Conservation (phyloP, 805 yeast species). For the Phaffomyces antillensis region DNA sequence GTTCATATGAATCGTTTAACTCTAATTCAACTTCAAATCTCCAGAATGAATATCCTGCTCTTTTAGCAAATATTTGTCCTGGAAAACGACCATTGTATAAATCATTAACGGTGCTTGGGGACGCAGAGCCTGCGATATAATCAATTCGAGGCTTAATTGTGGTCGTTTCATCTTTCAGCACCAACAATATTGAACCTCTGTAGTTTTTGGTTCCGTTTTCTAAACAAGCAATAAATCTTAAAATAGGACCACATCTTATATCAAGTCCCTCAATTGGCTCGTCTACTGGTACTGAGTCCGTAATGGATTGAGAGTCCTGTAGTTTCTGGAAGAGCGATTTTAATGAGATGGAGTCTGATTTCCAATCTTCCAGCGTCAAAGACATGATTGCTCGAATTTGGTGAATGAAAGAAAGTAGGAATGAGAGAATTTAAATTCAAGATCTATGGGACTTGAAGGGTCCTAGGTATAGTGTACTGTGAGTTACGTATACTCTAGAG, state of each 20-base stretch:
- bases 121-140: constrained; percentile 24
- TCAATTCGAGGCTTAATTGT: constrained; percentile 28
- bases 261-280: constrained; percentile 26
- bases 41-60: constrained; percentile 50
- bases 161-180: constrained; percentile 33
- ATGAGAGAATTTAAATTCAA: too few species aligned
- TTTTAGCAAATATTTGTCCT: constrained; percentile 37
- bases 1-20: constrained; percentile 41
- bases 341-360: not conserved
- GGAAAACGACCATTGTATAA: constrained; percentile 37
- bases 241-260: constrained; percentile 69
- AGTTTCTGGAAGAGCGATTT: not conserved
- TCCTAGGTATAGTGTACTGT: too few species aligned
- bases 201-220: constrained; percentile 47
- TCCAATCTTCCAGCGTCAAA: constrained; percentile 1
- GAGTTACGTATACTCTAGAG: too few species aligned
- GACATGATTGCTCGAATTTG: too few species aligned
- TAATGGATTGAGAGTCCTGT: constrained; percentile 7
- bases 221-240: constrained; percentile 57
- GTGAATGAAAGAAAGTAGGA: too few species aligned
- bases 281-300: constrained; percentile 7
- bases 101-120: constrained; percentile 7
- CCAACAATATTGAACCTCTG: constrained; percentile 63
- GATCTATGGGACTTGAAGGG: too few species aligned
- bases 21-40: constrained; percentile 52